Evolutionary conservation across 2,329 filamentous ascomycete species (phyloP).

Genomic region (Dryadomyces sulphureus): DNA sequence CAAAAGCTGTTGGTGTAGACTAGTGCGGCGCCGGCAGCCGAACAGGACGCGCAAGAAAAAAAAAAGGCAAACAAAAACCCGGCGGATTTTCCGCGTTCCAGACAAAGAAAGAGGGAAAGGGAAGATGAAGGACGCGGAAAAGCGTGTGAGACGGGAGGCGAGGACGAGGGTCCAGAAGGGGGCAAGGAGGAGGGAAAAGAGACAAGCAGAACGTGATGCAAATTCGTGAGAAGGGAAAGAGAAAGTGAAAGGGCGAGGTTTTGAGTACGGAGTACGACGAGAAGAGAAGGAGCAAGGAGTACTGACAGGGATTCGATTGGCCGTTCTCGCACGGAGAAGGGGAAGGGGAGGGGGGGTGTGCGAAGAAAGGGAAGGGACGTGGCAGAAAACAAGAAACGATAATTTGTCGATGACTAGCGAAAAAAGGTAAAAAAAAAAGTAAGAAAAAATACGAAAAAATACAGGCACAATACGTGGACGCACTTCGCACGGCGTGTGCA

Average conservation of each 20-base stretch:
- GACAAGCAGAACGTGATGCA: not conserved
- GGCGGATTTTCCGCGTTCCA: not conserved
- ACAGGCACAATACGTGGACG: not conserved
- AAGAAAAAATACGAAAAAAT: slow-evolving; percentile 1
- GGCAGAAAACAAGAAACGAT: slow-evolving; percentile 1
- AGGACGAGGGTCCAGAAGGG: not conserved
- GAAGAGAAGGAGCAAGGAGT: not conserved
- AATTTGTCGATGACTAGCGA: not conserved
- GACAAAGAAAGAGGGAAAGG: not conserved
- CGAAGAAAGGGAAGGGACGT: not conserved
- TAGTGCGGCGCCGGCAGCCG: slow-evolving; percentile 1
- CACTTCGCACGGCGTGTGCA: not conserved
- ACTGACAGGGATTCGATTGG: slow-evolving; percentile 2
- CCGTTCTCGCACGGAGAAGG: not conserved
- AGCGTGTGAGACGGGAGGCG: not conserved
- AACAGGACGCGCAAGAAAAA: not conserved
- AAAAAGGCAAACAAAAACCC: not conserved
- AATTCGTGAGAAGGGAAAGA: not conserved
- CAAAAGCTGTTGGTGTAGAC: not conserved
- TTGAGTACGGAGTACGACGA: not conserved
- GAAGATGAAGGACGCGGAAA: not conserved
- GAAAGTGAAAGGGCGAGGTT: not conserved
- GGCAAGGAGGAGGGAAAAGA: not conserved
- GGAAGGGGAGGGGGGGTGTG: not conserved
- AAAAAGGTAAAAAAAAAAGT: slow-evolving; percentile 1